Percentiles rank a stretch among this genome's conserved stretches.
These are phyloP conservation scores for Phytophthora cactorum DNA, from an alignment of 352 stramenopile species.

Conservation along the genomic window DNA sequence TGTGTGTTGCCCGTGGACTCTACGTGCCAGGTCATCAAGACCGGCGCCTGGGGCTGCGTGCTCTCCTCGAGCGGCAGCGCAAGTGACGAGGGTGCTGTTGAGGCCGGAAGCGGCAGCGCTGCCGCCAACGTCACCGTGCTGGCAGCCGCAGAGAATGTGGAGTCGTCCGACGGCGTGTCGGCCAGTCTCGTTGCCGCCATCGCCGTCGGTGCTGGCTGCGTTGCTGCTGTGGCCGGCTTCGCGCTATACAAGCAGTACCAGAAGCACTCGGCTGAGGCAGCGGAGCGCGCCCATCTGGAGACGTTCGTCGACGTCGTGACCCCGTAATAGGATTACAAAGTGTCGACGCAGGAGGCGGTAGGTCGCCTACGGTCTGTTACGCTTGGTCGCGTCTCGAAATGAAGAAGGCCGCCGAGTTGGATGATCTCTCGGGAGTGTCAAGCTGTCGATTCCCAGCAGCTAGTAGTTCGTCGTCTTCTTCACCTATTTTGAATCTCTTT, in stretches of 20 bases:
- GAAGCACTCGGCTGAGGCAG: slow-evolving; percentile 19
- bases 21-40: slow-evolving; percentile 64
- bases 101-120: slow-evolving; percentile 17
- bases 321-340: slow-evolving; percentile 18
- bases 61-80: slow-evolving; percentile 24
- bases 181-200: slow-evolving; percentile 23
- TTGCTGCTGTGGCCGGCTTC: slow-evolving; percentile 36
- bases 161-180: slow-evolving; percentile 13
- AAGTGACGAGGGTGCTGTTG: slow-evolving; percentile 5
- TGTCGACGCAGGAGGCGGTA: slow-evolving; percentile 19
- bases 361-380: slow-evolving; percentile 28
- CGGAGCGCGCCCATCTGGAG: slow-evolving; percentile 10
- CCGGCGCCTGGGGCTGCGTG: slow-evolving; percentile 68
- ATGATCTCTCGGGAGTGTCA: slow-evolving; percentile 7
- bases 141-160: slow-evolving; percentile 1
- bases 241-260: slow-evolving; percentile 50
- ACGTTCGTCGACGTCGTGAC: slow-evolving; percentile 44
- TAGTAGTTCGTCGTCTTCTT: slow-evolving; percentile 21
- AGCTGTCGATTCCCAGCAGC: slow-evolving; percentile 1
- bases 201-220: slow-evolving; percentile 29
- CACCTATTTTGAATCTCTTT: slow-evolving; percentile 22
- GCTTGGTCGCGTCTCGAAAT: slow-evolving; percentile 32
- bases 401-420: slow-evolving; percentile 20
- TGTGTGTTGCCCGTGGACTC: slow-evolving; percentile 59
- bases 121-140: slow-evolving; percentile 13